Evolutionary conservation across 164 flowering plant species (phyloP), one percentile per base, ranked within the genome.

Genomic region (Sextonia rubra): DNA sequence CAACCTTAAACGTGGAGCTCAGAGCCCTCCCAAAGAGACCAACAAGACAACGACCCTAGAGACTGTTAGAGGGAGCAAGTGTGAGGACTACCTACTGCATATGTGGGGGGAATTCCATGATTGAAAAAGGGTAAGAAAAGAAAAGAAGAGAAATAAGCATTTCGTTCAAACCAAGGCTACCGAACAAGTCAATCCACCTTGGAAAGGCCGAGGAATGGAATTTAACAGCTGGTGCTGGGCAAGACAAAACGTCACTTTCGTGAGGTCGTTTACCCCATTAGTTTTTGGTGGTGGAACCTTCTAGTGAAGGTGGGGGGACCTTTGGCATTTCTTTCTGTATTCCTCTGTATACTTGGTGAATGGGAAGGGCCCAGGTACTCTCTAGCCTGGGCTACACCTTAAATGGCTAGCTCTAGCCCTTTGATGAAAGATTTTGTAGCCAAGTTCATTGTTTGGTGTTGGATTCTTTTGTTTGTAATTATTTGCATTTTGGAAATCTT

Each of bases 41-140:
- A 77, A 47, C 25, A 82, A 78, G 66, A 80, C 71, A 69, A 77
- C 82, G 29, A 71, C 52, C 47, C 12, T 7, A 75, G 86, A 55
- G 64, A 37, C 52, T 72, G 74, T 79, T 12, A 81, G 61, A n/a
- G 64, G 65, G 47, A 80, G 86, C 55, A 81, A 61, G 64, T 88
- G 94, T 77, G 74, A 78, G 55, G 71, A 47, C 24, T 91, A 90
- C 67, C 84, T 90, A 48, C 47, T 66, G 60, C 76, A 82, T 15
- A 88, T 88, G 89, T 91, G 94, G 97, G 90, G 80, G 22, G 89
- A 86, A 75, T 72, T 86, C 73, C 83, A 76, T 75, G 71, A 79
- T 69, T 85, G 80, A 85, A 52, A 30, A 29, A 27, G 15, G 47
- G 22, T 0, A 26, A 27, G 27, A 27, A 5, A 27, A 29, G 3